Evolutionary conservation across 495 filamentous ascomycete species (phyloP).

Genomic region (Penicillium ucsense): DNA sequence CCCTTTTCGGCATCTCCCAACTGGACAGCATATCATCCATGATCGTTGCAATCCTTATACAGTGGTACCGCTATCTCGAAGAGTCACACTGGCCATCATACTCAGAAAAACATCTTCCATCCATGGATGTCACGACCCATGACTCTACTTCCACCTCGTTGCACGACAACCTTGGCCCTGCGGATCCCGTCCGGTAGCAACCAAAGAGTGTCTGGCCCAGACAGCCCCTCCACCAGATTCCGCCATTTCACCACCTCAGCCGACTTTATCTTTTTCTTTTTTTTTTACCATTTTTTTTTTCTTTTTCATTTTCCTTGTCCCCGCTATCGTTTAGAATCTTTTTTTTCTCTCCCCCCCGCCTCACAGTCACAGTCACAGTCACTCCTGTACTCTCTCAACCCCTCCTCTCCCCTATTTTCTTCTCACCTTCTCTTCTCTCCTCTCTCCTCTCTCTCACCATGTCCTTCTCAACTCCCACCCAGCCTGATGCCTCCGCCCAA

Average conservation of each 20-base stretch:
- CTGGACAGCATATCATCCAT: too few relatives aligned
- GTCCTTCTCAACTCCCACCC: slow-evolving; percentile 40
- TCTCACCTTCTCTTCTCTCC: slow-evolving; percentile 18
- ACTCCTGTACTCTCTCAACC: neutral
- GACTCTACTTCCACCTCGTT: too few relatives aligned
- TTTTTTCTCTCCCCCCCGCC: slow-evolving; percentile 12
- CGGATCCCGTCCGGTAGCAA: too few relatives aligned
- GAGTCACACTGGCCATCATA: too few relatives aligned
- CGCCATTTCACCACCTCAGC: slow-evolving; percentile 12
- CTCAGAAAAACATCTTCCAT: too few relatives aligned
- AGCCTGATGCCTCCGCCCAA: slow-evolving; percentile 40
- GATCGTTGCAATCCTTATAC: too few relatives aligned
- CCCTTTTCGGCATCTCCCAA: too few relatives aligned
- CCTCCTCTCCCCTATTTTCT: slow-evolving; percentile 15
- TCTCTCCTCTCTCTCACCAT: slow-evolving; percentile 34
- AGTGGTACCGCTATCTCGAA: too few relatives aligned
- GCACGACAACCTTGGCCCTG: too few relatives aligned
- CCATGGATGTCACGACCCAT: too few relatives aligned
- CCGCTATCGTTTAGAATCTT: too few relatives aligned
- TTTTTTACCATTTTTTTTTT: slow-evolving; percentile 15
- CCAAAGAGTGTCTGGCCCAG: too few relatives aligned
- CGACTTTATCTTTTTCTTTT: slow-evolving; percentile 2
- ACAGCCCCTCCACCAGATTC: neutral
- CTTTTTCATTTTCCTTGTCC: slow-evolving; percentile 9
- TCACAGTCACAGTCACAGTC: slow-evolving; percentile 2